Evolutionary conservation across 345 rosid genomes (phyloP).

Genomic region (Hevea brasiliensis): DNA sequence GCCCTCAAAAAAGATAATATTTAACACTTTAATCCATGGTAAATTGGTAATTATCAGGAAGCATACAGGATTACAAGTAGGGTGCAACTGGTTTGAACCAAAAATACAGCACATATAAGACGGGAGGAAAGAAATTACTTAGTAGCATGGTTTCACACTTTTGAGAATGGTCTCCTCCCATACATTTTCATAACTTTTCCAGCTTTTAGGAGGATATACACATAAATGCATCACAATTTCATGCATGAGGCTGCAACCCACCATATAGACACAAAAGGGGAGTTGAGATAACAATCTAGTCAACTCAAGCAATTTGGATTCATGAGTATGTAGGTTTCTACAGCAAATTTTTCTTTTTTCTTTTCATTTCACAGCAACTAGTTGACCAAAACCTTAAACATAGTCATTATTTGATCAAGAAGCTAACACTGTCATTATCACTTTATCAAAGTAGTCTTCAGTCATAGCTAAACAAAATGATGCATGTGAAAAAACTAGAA

Average conservation of each 20-base stretch:
- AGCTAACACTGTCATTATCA: not conserved
- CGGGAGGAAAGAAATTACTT: not conserved
- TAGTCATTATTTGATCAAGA: not conserved
- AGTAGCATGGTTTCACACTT: not conserved
- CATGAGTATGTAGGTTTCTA: not conserved
- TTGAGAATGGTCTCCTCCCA: not conserved
- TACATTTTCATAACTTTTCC: not conserved
- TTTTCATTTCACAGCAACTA: not conserved
- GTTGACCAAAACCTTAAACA: not conserved
- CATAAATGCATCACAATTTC: not conserved
- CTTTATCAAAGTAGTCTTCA: not conserved
- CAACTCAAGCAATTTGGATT: not conserved
- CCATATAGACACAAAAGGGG: not conserved
- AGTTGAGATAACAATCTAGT: not conserved
- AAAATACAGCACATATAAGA: not conserved
- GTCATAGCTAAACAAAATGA: not conserved
- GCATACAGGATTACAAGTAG: not conserved
- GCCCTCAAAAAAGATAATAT: not conserved
- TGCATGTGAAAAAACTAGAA: no score
- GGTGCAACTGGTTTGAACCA: not conserved
- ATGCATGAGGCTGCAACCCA: not conserved
- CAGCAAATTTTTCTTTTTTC: not conserved
- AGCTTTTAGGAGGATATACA: not conserved
- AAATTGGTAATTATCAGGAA: not conserved
- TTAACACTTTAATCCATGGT: constrained; percentile 4